Evolutionary conservation across 768 basidiomycete genomes (phyloP), one percentile per base, ranked within the genome.

Genomic region (Cystobasidium tubakii): DNA sequence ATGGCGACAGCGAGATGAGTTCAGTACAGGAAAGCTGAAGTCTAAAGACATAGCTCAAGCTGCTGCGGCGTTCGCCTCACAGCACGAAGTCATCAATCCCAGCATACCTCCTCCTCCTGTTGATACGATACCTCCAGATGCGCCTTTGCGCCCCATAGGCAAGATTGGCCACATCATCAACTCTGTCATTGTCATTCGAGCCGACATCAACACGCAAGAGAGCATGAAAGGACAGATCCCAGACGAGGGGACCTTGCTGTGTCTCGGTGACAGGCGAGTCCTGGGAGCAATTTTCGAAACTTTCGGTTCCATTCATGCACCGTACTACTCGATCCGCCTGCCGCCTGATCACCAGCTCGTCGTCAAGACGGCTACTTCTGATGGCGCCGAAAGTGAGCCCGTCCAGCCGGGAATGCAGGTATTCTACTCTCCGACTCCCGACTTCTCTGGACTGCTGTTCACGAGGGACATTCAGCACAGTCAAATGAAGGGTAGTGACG

Each of bases 271-370:
- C 81, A 84, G 91, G 64, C 88, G 86, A 76, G 91, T 95, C n/a
- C 80, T 97, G 78, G 95, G 95, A 55, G 80, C 94, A 91, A 84
- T 97, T 66, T 90, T 89, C 79, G 95, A 98, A 82, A 96, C 94
- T 0, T 98, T 98, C 81, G 95, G 95, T 12, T 92, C 95, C 1
- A 91, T 94, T 10, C 85, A 86, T 23, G 88, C 90, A 74, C 95
- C 95, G 6, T 83, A 95, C 73, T 98, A 98, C 80, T 89, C 92
- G 77, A 84, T 97, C 76, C 88, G 88, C 78, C 85, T 76, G 83
- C 86, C 1, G 88, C 87, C 77, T 86, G 74, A 39, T 1, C 44
- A 44, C 23, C 60, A 50, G 10, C 46, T 72, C 6, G 57, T 60
- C 15, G 60, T 63, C 21, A 57, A 39, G 25, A 34, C n/a, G 17